Evolutionary conservation across 2,329 filamentous ascomycete genomes (phyloP).

Genomic region (Acephala macrosclerotiorum): DNA sequence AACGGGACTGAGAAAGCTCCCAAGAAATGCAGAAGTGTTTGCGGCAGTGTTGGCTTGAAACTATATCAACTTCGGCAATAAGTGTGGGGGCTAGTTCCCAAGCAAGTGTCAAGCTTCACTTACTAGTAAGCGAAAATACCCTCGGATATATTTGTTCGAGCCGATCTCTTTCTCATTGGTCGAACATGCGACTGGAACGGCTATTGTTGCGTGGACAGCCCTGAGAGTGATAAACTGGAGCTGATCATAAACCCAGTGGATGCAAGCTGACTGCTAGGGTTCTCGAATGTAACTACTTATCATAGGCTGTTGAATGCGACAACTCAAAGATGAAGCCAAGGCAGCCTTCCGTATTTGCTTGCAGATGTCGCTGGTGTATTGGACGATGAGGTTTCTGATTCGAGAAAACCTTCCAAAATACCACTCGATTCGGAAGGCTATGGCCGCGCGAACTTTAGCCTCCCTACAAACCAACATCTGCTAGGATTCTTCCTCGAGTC

Average conservation of each 20-base stretch:
- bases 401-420: no score
- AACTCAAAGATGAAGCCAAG: no score
- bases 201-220: not conserved
- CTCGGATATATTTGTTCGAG: not conserved
- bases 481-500: no score
- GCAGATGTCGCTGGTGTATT: no score
- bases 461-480: no score
- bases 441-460: no score
- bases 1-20: not conserved
- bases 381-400: no score
- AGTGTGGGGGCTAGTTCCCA: slow-evolving; percentile 2
- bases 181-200: not conserved
- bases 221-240: not conserved
- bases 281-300: not conserved
- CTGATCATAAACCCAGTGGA: not conserved
- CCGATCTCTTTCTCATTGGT: slow-evolving; percentile 1
- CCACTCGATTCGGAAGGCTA: no score
- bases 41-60: not conserved
- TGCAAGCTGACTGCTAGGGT: not conserved
- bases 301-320: no score
- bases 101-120: slow-evolving; percentile 1
- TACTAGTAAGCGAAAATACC: not conserved
- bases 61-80: not conserved
- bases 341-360: no score
- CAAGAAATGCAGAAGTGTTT: not conserved